Evolutionary conservation across 371 early-diverging fungal species (phyloP), one percentile per base, ranked within the genome.

Genomic region (Basidiobolus meristosporus): DNA sequence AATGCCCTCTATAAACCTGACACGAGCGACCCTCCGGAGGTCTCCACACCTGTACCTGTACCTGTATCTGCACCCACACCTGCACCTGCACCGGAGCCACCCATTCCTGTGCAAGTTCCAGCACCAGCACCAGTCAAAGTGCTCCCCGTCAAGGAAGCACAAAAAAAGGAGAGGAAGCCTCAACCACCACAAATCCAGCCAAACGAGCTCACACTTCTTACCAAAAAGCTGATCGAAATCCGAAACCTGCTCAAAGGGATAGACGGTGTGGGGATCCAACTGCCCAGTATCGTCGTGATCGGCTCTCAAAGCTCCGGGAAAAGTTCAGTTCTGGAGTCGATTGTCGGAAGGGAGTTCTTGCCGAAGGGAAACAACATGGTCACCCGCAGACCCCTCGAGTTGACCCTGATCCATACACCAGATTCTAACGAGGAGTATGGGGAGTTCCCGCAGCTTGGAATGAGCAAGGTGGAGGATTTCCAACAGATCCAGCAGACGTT

Each of bases 291-390:
- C 43, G 96, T 98, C 19, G 98, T 97, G 3, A 73, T 99, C 47
- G 98, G 98, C 1, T 82, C 90, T 10, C 98, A 98, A 56, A 90
- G 91, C 55, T 84, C 89, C 10, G 99, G 99, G 33, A 99, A 99
- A 59, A 90, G 90, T 48, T 95, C 96, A 1, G 96, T 99, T 2
- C 60, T 99, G 17, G 99, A 98, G 56, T 87, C 95, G n/a, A 90
- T 99, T 52, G 91, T 99, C 4, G 96, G 98, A n/a, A 84, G 85
- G 42, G 92, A 93, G 54, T 91, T 99, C 44, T 57, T 99, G 42
- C 99, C 99, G 57, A 96, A 96, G 84, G 99, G 99, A 21, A 62
- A 56, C 31, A 97, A 98, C 59, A 91, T 99, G 91, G 98, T 99
- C 9, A 98, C 99, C 2, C 72, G 95, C 39, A 71, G 99, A 40